Evolutionary conservation across 805 yeast species (phyloP).

Genomic region (Alloascoidea hylecoeti): DNA sequence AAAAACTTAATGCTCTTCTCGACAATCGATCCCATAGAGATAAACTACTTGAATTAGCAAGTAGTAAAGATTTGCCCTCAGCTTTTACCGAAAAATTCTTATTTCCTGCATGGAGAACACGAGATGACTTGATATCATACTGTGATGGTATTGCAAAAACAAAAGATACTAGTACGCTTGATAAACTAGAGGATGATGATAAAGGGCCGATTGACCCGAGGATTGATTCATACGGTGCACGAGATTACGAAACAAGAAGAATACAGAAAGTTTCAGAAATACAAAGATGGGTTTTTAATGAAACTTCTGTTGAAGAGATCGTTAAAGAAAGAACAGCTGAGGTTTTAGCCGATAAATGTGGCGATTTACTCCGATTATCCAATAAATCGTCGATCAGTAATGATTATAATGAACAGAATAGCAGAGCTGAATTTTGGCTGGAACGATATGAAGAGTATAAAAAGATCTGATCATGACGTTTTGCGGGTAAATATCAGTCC

Average conservation of each 20-base stretch:
- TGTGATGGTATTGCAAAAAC: not conserved
- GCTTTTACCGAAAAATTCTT: not conserved
- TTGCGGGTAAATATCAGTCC: too few species aligned
- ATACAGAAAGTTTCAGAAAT: not conserved
- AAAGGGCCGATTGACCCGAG: slow-evolving; percentile 1
- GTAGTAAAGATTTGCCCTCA: not conserved
- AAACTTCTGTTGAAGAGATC: not conserved
- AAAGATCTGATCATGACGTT: too few species aligned
- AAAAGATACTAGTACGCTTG: not conserved
- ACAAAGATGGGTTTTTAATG: not conserved
- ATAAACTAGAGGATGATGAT: too few species aligned
- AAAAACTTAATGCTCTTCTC: not conserved
- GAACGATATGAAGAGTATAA: too few species aligned
- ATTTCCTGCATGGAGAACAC: not conserved
- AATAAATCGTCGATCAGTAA: too few species aligned
- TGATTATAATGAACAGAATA: too few species aligned
- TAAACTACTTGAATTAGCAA: not conserved
- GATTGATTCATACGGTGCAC: not conserved
- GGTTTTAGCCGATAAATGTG: not conserved
- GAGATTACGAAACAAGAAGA: not conserved
- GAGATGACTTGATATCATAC: not conserved
- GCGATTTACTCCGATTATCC: too few species aligned
- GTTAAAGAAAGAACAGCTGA: not conserved
- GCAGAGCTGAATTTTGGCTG: too few species aligned
- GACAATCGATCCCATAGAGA: not conserved